Conservation (phyloP, 106 monocot genomes). For the Narthecium ossifragum region DNA sequence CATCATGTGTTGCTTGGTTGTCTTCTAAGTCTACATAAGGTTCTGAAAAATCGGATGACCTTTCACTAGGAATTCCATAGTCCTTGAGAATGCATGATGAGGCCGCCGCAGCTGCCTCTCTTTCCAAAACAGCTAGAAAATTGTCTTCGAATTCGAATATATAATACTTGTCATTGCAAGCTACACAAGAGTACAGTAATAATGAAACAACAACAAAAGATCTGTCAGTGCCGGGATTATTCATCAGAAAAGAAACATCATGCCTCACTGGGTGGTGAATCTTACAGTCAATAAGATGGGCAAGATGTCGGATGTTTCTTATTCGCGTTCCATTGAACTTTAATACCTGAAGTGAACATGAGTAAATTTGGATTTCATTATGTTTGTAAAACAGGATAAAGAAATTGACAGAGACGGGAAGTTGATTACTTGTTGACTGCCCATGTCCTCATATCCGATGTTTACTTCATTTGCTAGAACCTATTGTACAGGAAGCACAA, state of each 20-base stretch:
- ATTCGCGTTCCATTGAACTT: slow-evolving; percentile 77
- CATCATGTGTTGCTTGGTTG: slow-evolving; percentile 21
- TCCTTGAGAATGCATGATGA: slow-evolving; percentile 71
- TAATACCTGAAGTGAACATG: slow-evolving; percentile 39
- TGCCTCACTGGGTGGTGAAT: no score
- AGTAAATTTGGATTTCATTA: not conserved
- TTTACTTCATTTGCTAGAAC: slow-evolving; percentile 93
- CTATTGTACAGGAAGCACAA: slow-evolving; percentile 23
- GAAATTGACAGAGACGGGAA: not conserved
- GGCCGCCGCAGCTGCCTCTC: slow-evolving; percentile 56
- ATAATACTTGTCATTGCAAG: slow-evolving; percentile 80
- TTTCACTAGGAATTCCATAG: slow-evolving; percentile 78
- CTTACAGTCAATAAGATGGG: slow-evolving; percentile 90
- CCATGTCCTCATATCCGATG: slow-evolving; percentile 95
- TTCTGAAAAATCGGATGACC: slow-evolving; percentile 63
- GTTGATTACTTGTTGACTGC: slow-evolving; percentile 71
- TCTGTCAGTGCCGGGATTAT: not conserved
- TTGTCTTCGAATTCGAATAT: slow-evolving; percentile 96
- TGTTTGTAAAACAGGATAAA: not conserved
- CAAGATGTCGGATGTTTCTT: slow-evolving; percentile 89
- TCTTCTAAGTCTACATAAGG: slow-evolving; percentile 53
- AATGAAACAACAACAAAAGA: not conserved
- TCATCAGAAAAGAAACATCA: no score
- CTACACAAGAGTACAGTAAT: no score
- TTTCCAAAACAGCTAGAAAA: slow-evolving; percentile 75